Percentiles rank a stretch among this genome's conserved stretches.
Evolutionary conservation across 352 stramenopile genomes (phyloP).

Genomic region (Phytophthora macrochlamydospora): DNA sequence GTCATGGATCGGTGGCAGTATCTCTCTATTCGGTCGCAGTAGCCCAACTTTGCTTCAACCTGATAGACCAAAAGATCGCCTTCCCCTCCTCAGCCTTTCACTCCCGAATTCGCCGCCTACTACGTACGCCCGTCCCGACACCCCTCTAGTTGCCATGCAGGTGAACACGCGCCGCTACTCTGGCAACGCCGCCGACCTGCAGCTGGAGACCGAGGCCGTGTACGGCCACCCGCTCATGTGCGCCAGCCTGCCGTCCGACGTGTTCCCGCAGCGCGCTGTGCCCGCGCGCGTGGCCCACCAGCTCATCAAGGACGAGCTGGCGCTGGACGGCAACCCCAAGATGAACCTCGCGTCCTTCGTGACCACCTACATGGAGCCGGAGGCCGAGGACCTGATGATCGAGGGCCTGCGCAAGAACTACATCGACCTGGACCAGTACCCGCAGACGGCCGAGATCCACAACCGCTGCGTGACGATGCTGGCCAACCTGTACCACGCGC

Average conservation of each 20-base stretch:
- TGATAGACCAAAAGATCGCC: background rate
- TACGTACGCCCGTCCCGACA: constrained; percentile 1
- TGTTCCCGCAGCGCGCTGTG: constrained; percentile 70
- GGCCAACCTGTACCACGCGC: constrained; percentile 90
- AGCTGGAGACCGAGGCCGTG: constrained; percentile 59
- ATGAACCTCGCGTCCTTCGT: constrained; percentile 94
- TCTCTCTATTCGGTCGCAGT: background rate
- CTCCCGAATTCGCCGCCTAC: constrained; percentile 28
- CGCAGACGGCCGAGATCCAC: constrained; percentile 92
- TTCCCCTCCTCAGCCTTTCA: background rate
- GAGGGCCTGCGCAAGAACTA: constrained; percentile 92
- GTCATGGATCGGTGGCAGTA: background rate
- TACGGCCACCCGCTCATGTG: constrained; percentile 88
- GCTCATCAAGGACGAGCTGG: constrained; percentile 90
- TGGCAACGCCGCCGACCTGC: constrained; percentile 25
- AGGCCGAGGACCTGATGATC: constrained; percentile 91
- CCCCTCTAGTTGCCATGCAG: constrained; percentile 37
- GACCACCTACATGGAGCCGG: constrained; percentile 92
- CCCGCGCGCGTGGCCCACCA: constrained; percentile 83
- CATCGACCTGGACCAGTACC: constrained; percentile 93
- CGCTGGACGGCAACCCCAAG: constrained; percentile 89
- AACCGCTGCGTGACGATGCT: constrained; percentile 94
- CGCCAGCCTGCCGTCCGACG: constrained; percentile 58
- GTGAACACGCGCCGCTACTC: constrained; percentile 43
- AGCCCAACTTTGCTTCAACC: background rate